These are phyloP conservation scores for Pseudotsuga menziesii DNA, from an alignment of 75 land plant species.

Conservation along the genomic window DNA sequence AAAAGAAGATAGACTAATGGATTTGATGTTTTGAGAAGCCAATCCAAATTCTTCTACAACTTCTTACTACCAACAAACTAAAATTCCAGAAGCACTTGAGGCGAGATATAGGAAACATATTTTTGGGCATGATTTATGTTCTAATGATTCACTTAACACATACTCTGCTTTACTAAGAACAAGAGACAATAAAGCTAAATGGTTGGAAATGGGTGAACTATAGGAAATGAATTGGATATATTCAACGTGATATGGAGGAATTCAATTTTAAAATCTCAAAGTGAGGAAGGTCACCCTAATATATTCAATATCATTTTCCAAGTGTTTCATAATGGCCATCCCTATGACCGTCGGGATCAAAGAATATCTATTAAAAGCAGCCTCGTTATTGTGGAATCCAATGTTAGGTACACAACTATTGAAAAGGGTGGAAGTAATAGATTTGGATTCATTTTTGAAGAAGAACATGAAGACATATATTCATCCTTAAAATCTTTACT, in stretches of 20 bases:
- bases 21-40: constrained; percentile 87
- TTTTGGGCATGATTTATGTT: neutral
- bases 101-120: neutral
- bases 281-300: neutral
- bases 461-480: too few species aligned
- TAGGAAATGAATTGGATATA: neutral
- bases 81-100: neutral
- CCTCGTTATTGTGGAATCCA: too few species aligned
- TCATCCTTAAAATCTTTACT: too few species aligned
- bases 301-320: too few species aligned
- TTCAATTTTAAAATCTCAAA: neutral
- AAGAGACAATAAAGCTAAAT: neutral
- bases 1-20: constrained; percentile 69
- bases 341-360: too few species aligned
- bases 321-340: too few species aligned
- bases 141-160: neutral
- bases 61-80: constrained; percentile 22
- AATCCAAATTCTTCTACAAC: constrained; percentile 77
- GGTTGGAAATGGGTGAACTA: neutral
- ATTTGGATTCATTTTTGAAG: too few species aligned
- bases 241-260: neutral
- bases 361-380: too few species aligned
- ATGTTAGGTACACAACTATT: too few species aligned
- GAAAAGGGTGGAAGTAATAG: too few species aligned
- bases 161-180: neutral